These are phyloP conservation scores for Atalantia buxifolia DNA, from an alignment of 345 rosid genomes.

Conservation along the genomic window DNA sequence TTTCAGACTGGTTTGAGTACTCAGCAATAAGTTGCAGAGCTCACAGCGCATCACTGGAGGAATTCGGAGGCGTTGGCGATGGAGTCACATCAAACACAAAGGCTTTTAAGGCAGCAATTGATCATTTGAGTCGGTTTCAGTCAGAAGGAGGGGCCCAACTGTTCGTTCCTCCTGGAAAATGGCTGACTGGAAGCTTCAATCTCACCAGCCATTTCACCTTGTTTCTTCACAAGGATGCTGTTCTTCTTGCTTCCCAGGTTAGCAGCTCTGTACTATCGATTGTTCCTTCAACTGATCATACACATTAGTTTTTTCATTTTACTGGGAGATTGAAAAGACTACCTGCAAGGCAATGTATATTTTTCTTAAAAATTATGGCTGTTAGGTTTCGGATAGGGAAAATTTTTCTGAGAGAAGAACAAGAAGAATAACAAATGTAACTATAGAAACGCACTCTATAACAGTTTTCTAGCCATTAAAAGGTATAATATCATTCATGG, in stretches of 20 bases:
- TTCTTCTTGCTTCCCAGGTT: conserved; percentile 84
- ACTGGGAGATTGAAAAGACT: no score
- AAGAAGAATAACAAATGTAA: neutral
- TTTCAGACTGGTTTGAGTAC: conserved; percentile 33
- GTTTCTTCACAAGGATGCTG: conserved; percentile 68
- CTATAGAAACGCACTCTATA: neutral
- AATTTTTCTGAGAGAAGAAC: no score
- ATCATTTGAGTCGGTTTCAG: conserved; percentile 49
- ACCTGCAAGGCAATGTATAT: neutral
- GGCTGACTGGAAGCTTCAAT: conserved; percentile 87
- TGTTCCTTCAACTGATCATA: neutral
- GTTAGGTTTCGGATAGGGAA: neutral
- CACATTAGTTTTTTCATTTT: neutral
- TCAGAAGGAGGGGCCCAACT: conserved; percentile 73
- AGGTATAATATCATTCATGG: neutral
- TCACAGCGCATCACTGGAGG: conserved; percentile 64
- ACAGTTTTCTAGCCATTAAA: neutral
- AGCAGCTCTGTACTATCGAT: neutral
- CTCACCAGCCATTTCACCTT: conserved; percentile 91
- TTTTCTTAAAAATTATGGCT: neutral
- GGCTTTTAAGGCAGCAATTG: conserved; percentile 65
- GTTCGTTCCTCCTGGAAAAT: conserved; percentile 77
- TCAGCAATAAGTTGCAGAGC: conserved; percentile 61
- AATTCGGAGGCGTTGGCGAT: conserved; percentile 87
- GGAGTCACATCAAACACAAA: conserved; percentile 71